Evolutionary conservation across 2,329 filamentous ascomycete species (phyloP).

Genomic region (Aspergillus pseudoviridinutans): DNA sequence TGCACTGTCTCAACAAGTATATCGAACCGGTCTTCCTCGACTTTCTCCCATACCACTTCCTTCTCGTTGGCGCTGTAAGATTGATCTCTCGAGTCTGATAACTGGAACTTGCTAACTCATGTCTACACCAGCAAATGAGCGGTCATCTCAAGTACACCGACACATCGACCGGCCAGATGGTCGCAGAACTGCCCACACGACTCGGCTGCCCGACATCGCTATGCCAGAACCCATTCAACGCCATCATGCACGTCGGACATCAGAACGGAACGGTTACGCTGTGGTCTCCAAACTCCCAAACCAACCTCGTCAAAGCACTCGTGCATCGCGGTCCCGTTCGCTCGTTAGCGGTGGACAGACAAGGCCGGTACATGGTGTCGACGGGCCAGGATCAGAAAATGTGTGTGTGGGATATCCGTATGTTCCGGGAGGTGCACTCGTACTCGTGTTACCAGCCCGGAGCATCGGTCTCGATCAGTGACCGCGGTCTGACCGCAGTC

Average conservation of each 20-base stretch:
- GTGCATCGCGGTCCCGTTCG: slow-evolving; percentile 87
- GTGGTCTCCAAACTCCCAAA: slow-evolving; percentile 89
- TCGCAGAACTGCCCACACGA: slow-evolving; percentile 79
- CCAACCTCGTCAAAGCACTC: slow-evolving; percentile 84
- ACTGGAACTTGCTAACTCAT: background rate
- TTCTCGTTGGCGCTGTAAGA: slow-evolving; percentile 76
- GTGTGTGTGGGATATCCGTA: slow-evolving; percentile 93
- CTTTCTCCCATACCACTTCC: slow-evolving; percentile 93
- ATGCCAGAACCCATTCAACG: slow-evolving; percentile 86
- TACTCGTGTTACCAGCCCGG: slow-evolving; percentile 83
- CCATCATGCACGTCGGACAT: slow-evolving; percentile 85
- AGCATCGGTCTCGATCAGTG: slow-evolving; percentile 80
- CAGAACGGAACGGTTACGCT: slow-evolving; percentile 92
- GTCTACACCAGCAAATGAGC: slow-evolving; percentile 63
- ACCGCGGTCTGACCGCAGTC: slow-evolving; percentile 80
- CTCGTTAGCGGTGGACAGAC: slow-evolving; percentile 77
- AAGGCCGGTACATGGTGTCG: slow-evolving; percentile 93
- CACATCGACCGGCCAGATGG: slow-evolving; percentile 84
- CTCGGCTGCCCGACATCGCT: slow-evolving; percentile 80
- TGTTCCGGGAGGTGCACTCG: slow-evolving; percentile 86
- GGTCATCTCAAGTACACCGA: slow-evolving; percentile 93
- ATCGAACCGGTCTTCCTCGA: slow-evolving; percentile 90
- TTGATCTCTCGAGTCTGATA: slow-evolving; percentile 14
- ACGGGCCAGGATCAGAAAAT: slow-evolving; percentile 85
- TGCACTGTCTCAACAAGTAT: slow-evolving; percentile 88